Conservation (phyloP, 1,284 basidiomycete genomes). For the Heterobasidion parviporum region DNA sequence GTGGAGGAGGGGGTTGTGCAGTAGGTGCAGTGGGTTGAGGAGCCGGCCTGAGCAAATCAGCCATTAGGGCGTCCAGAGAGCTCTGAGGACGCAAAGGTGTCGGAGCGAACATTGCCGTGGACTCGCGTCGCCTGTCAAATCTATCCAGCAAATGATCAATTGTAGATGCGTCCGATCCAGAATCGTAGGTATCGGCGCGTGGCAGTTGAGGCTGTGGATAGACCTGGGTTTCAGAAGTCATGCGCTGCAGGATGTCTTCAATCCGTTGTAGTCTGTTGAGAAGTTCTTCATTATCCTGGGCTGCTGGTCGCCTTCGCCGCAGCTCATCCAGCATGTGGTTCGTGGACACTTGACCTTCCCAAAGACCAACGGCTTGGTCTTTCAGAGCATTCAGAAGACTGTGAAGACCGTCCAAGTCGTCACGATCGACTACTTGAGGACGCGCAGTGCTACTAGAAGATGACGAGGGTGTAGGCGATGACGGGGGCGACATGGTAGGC, state of each 20-base stretch:
- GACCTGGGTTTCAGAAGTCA: conserved; percentile 1
- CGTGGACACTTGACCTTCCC: conserved; percentile 49
- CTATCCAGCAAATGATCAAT: conserved; percentile 8
- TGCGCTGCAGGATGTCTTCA: conserved; percentile 31
- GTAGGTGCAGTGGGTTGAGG: conserved; percentile 28
- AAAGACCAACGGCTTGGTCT: conserved; percentile 41
- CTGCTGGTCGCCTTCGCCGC: conserved; percentile 16
- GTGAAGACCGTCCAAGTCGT: conserved; percentile 29
- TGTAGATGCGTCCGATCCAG: conserved; percentile 6
- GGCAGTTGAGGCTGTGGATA: conserved; percentile 1
- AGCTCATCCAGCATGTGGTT: conserved; percentile 42
- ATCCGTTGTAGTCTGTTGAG: conserved; percentile 29
- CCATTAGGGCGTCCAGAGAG: conserved; percentile 48
- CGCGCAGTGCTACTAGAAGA: conserved; percentile 12
- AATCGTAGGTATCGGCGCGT: conserved; percentile 9
- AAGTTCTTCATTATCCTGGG: conserved; percentile 26
- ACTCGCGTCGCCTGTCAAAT: conserved; percentile 13
- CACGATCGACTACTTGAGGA: conserved; percentile 7
- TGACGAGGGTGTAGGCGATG: conserved; percentile 7
- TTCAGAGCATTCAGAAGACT: conserved; percentile 41
- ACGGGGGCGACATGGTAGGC: background rate
- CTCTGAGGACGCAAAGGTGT: conserved; percentile 32
- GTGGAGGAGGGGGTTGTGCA: conserved; percentile 41
- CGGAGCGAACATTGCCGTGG: conserved; percentile 30
- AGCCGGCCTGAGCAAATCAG: conserved; percentile 45